phyloP scores from a whole-genome alignment of 441 rosid genomes.

The Manihot esculenta region DNA sequence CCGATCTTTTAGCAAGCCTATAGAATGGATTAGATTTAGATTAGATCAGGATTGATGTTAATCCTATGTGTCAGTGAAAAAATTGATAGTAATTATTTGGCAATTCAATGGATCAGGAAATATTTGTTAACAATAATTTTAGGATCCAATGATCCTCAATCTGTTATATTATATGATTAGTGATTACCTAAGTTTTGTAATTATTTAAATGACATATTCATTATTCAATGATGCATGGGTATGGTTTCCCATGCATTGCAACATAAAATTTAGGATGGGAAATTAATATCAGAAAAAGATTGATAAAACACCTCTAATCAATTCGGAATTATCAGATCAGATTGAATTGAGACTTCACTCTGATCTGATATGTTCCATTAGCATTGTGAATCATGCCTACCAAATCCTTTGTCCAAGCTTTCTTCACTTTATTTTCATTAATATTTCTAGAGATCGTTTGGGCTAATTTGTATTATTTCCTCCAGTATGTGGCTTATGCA shows the following conservation, averaged over 20 bases:
- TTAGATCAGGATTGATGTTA: not conserved
- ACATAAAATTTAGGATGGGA: not conserved
- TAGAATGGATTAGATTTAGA: not conserved
- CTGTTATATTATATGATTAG: not conserved
- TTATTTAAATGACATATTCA: not conserved
- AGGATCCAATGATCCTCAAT: not conserved
- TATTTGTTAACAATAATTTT: not conserved
- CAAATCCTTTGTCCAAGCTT: conserved; percentile 6
- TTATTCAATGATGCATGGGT: not conserved
- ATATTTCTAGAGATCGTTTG: conserved; percentile 13
- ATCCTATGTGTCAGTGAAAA: not conserved
- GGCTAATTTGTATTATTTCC: conserved; percentile 27
- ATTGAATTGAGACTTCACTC: not conserved
- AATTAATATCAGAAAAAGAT: not conserved
- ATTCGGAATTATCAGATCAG: not conserved
- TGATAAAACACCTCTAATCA: not conserved
- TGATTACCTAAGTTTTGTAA: not conserved
- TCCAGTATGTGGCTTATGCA: conserved; percentile 98
- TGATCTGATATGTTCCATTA: conserved; percentile 13
- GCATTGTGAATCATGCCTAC: conserved; percentile 5
- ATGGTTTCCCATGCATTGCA: not conserved
- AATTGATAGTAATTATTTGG: not conserved
- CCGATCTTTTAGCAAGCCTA: not conserved
- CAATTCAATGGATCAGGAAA: not conserved
- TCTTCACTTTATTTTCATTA: conserved; percentile 14